These are phyloP conservation scores for Tinospora cordifolia DNA, from an alignment of 164 flowering plant species.

Conservation along the genomic window DNA sequence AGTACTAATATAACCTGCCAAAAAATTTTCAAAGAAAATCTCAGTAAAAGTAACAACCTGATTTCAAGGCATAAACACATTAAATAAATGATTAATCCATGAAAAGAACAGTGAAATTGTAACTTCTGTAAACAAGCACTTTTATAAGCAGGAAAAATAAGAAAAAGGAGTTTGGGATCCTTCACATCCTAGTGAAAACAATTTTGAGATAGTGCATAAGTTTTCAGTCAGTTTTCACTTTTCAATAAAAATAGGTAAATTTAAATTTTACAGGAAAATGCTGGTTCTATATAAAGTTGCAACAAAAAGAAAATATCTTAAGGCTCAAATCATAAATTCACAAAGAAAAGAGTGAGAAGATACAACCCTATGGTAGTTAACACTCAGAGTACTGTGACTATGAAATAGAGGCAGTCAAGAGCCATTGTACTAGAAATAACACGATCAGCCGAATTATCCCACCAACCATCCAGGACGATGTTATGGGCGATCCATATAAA, in stretches of 20 bases:
- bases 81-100: not conserved
- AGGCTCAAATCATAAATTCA: not conserved
- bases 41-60: slow-evolving; percentile 1
- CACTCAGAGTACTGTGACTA: no score
- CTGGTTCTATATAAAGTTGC: not conserved
- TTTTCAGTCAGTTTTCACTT: no score
- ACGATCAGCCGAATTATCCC: no score
- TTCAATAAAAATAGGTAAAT: not conserved
- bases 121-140: not conserved
- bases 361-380: no score
- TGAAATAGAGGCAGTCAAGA: no score
- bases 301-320: not conserved
- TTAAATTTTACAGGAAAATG: not conserved
- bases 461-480: no score
- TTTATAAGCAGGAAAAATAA: not conserved
- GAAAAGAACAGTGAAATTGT: not conserved
- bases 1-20: slow-evolving; percentile 64
- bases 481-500: no score
- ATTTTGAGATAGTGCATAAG: no score
- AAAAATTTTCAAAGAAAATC: not conserved
- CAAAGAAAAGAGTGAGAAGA: not conserved
- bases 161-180: not conserved
- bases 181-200: not conserved
- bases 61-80: not conserved
- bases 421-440: no score